Evolutionary conservation across 305 asterid genomes (phyloP), one percentile per base, ranked within the genome.

Genomic region (Fraxinus floribunda): DNA sequence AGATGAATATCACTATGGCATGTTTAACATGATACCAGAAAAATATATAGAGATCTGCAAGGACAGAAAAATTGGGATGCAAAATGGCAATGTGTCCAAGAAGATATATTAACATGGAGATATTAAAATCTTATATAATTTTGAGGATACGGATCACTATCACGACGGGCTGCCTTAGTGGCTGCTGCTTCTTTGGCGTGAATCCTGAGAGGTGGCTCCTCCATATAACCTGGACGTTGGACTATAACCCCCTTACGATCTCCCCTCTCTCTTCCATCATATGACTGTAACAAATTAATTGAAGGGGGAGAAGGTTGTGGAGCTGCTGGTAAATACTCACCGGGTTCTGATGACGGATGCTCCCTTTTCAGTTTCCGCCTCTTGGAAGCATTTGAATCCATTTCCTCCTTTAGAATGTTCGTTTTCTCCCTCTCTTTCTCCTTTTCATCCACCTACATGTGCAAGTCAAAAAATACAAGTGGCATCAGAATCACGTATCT

Each of bases 281-380:
- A 91, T 2, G 97, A 75, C 81, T 90, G 95, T 2, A 90, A 85
- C 86, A 90, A 80, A 85, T 85, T 93, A 62, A 90, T 83, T 80
- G 97, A 85, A 75, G 90, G 88, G 77, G 91, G 83, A 49, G 93
- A 90, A n/a, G 97, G 87, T 49, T 94, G 83, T 70, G 93, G 90
- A 55, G 88, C 88, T 1, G 90, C 88, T 68, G 98, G 97, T 78
- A 92, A 89, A 91, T 91, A 97, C 83, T 97, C 99, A 29, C 98
- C 98, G 77, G 97, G 97, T 88, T 97, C 98, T 46, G 95, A 87
- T 9, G 93, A 78, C 78, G 91, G 71, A 77, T 93, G 97, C 86
- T 97, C 99, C 85, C 99, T 87, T 85, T 97, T 97, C 78, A 94
- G 91, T 86, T 95, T 94, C 82, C 98, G 92, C 87, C 98, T 92